phyloP scores from a whole-genome alignment of 2,329 filamentous ascomycete genomes.

The Emmonsia crescens region DNA sequence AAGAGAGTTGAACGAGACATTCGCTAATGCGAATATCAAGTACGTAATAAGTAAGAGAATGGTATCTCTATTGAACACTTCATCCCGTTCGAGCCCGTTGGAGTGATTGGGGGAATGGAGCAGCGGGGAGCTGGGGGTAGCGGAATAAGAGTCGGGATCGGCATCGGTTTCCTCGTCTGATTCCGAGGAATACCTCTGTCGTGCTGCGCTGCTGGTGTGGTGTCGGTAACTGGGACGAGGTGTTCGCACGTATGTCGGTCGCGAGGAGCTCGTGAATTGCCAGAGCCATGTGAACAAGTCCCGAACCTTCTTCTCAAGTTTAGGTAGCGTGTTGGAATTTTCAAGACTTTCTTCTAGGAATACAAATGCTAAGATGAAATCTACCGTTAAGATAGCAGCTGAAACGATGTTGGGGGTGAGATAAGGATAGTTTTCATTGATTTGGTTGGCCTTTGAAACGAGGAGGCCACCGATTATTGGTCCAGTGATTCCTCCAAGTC shows the following conservation, averaged over 20 bases:
- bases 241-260: slow-evolving; percentile 48
- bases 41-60: slow-evolving; percentile 74
- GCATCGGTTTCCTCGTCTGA: slow-evolving; percentile 33
- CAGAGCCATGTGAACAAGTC: slow-evolving; percentile 57
- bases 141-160: slow-evolving; percentile 34
- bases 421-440: slow-evolving; percentile 60
- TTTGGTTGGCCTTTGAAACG: slow-evolving; percentile 53
- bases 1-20: slow-evolving; percentile 89
- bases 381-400: slow-evolving; percentile 58
- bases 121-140: slow-evolving; percentile 22
- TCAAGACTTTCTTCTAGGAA: slow-evolving; percentile 83
- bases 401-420: slow-evolving; percentile 72
- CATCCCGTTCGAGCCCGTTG: slow-evolving; percentile 42
- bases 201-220: slow-evolving; percentile 17
- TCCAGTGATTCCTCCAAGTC: slow-evolving; percentile 83
- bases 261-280: slow-evolving; percentile 52
- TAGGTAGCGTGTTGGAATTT: slow-evolving; percentile 50
- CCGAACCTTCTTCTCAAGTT: slow-evolving; percentile 46
- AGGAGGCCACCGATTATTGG: slow-evolving; percentile 82
- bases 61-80: slow-evolving; percentile 69
- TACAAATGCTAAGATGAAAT: slow-evolving; percentile 62
- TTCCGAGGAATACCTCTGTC: slow-evolving; percentile 17
- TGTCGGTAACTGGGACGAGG: slow-evolving; percentile 20
- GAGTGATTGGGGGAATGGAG: slow-evolving; percentile 31
- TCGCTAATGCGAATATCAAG: slow-evolving; percentile 84